Base-by-base conservation (phyloP, 768 basidiomycete genomes). In the Gloeostereum incarnatum region DNA sequence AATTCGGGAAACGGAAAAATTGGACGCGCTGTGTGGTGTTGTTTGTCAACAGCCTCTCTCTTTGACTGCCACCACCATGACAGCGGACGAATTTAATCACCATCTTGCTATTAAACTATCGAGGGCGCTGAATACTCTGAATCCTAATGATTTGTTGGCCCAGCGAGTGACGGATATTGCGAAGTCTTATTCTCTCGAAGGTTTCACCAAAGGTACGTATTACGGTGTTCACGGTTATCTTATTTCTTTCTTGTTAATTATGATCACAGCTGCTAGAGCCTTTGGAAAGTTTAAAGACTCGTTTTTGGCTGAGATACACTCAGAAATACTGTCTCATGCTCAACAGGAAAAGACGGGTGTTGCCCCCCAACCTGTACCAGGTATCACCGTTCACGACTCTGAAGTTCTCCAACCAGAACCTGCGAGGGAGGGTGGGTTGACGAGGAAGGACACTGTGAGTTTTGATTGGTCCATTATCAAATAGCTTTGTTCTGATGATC, bases 251-350 rank as follows among this genome's bases (percentile, higher is more conserved):
- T 44, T 38, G 25, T 10, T 23, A 36, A 13, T 23, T 37, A 17
- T 37, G n/a, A 31, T 17, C 45, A 1, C 48, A 81, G 87, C 88
- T 48, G 82, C 84, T 23, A 73, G 68, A 45, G 64, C 80, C 22
- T 93, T 96, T 63, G 90, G 88, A 55, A 86, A 86, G 66, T 92
- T 93, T 53, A 70, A 81, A 52, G 75, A 78, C 52, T 74, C 78
- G 24, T 85, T 87, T 51, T 66, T 93, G 38, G 64, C 73, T 29
- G 84, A 89, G 46, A 59, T 93, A 6, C 85, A 90, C 63, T 67
- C 72, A 51, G 83, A 91, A 56, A 84, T 90, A 45, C 62, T 78
- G 53, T 73, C 75, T 45, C 83, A 86, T 63, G 66, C 63, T 41
- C 69, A 77, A 62, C 75, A 81, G 68, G 68, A 80, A 59, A 63